A percentile compares a stretch with the other conserved stretches of the same genome.
Conservation (phyloP, 148 eudicot species). For the Chenopodium berlandieri region DNA sequence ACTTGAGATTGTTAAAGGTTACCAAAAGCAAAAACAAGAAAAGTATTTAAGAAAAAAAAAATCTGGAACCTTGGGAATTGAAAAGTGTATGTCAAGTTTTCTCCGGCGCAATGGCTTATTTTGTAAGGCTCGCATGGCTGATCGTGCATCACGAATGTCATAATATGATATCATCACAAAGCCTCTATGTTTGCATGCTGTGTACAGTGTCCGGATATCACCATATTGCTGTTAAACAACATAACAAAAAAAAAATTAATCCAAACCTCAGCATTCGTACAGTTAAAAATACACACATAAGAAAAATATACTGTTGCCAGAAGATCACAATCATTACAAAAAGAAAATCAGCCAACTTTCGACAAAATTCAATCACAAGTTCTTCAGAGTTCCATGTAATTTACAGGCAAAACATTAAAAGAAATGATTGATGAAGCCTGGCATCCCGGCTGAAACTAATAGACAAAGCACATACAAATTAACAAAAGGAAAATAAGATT, state of each 20-base stretch:
- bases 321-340: conserved; percentile 9
- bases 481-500: neutral
- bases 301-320: neutral
- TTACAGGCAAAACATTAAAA: neutral
- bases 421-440: neutral
- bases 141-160: conserved; percentile 90
- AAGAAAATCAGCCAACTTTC: neutral
- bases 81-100: conserved; percentile 93
- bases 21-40: neutral
- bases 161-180: conserved; percentile 98
- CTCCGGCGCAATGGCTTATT: conserved; percentile 80
- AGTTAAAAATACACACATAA: neutral
- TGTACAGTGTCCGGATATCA: conserved; percentile 82
- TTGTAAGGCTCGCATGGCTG: conserved; percentile 84
- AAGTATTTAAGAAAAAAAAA: neutral
- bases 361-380: neutral
- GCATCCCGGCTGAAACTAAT: neutral
- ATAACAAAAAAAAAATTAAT: neutral
- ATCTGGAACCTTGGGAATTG: conserved; percentile 80
- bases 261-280: neutral
- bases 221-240: conserved; percentile 73
- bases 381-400: neutral
- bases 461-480: neutral
- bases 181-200: conserved; percentile 92
- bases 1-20: neutral